Conservation (phyloP, 2,329 filamentous ascomycete species). For the Colletotrichum tabaci region DNA sequence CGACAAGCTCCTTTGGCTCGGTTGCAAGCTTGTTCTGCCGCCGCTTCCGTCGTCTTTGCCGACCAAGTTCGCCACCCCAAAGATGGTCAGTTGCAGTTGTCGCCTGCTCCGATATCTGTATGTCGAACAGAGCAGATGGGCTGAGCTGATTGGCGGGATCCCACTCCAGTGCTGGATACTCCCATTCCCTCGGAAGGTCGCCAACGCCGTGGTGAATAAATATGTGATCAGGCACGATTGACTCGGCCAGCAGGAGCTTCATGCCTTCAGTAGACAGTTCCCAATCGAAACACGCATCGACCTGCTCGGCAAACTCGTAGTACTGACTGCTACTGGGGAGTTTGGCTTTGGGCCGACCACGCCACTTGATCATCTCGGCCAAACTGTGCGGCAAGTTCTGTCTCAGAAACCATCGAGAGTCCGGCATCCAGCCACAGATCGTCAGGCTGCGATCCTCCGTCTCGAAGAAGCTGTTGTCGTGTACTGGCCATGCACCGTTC, state of each 20-base stretch:
- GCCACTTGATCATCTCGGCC: slow-evolving; percentile 51
- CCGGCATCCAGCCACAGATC: slow-evolving; percentile 61
- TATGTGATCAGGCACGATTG: slow-evolving; percentile 53
- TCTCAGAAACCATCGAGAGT: slow-evolving; percentile 53
- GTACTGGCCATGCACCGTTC: slow-evolving; percentile 52
- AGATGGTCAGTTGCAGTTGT: slow-evolving; percentile 45
- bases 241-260: slow-evolving; percentile 51
- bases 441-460: slow-evolving; percentile 56
- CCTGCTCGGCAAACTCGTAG: slow-evolving; percentile 49
- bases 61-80: slow-evolving; percentile 37
- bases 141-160: slow-evolving; percentile 55
- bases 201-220: slow-evolving; percentile 56
- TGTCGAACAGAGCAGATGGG: slow-evolving; percentile 19
- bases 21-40: slow-evolving; percentile 31
- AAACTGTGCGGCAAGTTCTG: slow-evolving; percentile 51
- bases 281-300: slow-evolving; percentile 61
- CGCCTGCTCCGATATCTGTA: slow-evolving; percentile 23
- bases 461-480: slow-evolving; percentile 54
- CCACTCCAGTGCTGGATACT: slow-evolving; percentile 52
- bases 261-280: slow-evolving; percentile 59
- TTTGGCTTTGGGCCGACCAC: slow-evolving; percentile 18
- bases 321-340: slow-evolving; percentile 36
- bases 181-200: slow-evolving; percentile 33
- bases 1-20: slow-evolving; percentile 32
- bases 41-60: slow-evolving; percentile 32